phyloP scores from a whole-genome alignment of 352 stramenopile genomes.

The Thalassiosira sp. region DNA sequence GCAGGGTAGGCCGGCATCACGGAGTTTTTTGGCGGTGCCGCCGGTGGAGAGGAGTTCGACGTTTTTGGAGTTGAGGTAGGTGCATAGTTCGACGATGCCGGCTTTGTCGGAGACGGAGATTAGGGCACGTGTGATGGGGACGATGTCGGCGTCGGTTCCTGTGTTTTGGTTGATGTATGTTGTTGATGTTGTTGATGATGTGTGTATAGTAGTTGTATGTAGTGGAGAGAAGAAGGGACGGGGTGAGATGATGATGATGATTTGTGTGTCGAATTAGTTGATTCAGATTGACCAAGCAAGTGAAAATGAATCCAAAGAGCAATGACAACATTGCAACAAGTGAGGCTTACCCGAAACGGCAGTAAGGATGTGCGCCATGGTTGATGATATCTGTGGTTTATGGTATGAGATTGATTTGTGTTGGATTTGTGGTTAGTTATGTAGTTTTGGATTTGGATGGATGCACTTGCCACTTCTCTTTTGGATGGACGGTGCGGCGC shows the following conservation, averaged over 20 bases:
- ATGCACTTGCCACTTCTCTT: too few relatives aligned
- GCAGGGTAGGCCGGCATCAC: conserved; percentile 92
- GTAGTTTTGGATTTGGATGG: background rate
- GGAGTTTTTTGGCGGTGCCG: conserved; percentile 95
- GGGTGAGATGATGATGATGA: too few relatives aligned
- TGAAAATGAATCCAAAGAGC: too few relatives aligned
- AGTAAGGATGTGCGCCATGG: conserved; percentile 61
- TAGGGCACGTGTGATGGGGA: conserved; percentile 94
- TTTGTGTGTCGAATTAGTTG: too few relatives aligned
- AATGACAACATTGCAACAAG: background rate
- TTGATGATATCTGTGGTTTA: too few relatives aligned
- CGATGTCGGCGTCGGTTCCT: conserved; percentile 82
- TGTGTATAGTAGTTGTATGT: too few relatives aligned
- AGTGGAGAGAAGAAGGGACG: too few relatives aligned
- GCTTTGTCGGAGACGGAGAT: conserved; percentile 99
- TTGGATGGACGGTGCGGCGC: background rate
- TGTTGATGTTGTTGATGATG: too few relatives aligned
- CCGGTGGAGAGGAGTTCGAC: conserved; percentile 98
- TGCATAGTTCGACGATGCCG: conserved; percentile 95
- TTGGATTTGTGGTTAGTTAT: background rate
- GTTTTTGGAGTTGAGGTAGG: conserved; percentile 87
- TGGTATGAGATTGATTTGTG: background rate
- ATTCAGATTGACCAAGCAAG: too few relatives aligned
- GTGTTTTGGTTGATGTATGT: background rate
- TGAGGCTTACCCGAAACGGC: conserved; percentile 49